Conservation (phyloP, 805 yeast genomes). For the Starmerella geochares region DNA sequence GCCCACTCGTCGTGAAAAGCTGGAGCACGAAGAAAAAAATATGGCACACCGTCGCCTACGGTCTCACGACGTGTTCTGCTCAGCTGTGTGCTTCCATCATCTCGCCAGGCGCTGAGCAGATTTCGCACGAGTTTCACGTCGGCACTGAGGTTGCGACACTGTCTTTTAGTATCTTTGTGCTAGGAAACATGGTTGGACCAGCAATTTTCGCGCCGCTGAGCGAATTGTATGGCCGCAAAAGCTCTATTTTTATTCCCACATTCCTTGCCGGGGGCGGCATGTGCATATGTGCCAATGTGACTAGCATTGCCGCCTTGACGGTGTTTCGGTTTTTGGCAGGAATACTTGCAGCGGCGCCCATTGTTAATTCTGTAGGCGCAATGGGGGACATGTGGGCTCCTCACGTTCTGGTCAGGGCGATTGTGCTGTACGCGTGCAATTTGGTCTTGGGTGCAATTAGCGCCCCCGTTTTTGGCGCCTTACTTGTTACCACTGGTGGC, state of each 20-base stretch:
- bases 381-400: conserved; percentile 51
- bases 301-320: conserved; percentile 34
- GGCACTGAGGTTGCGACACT: conserved; percentile 40
- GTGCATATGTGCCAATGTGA: conserved; percentile 33
- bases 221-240: conserved; percentile 47
- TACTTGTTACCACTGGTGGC: conserved; percentile 33
- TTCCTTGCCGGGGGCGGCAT: conserved; percentile 40
- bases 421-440: conserved; percentile 41
- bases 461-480: conserved; percentile 39
- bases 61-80: conserved; percentile 44
- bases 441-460: conserved; percentile 37
- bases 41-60: conserved; percentile 32
- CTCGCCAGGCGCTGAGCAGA: conserved; percentile 41
- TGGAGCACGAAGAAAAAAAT: conserved; percentile 43
- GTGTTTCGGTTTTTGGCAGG: conserved; percentile 47
- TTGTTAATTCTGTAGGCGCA: conserved; percentile 51
- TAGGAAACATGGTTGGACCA: conserved; percentile 56
- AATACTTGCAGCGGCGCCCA: conserved; percentile 53
- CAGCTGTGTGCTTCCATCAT: conserved; percentile 45
- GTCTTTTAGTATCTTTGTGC: conserved; percentile 45
- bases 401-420: conserved; percentile 43
- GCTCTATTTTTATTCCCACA: conserved; percentile 40
- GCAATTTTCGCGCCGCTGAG: conserved; percentile 49
- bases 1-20: conserved; percentile 38
- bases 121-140: conserved; percentile 40